Evolutionary conservation across 345 rosid genomes (phyloP), one percentile per base, ranked within the genome.

Genomic region (Erysimum cheiranthoides): DNA sequence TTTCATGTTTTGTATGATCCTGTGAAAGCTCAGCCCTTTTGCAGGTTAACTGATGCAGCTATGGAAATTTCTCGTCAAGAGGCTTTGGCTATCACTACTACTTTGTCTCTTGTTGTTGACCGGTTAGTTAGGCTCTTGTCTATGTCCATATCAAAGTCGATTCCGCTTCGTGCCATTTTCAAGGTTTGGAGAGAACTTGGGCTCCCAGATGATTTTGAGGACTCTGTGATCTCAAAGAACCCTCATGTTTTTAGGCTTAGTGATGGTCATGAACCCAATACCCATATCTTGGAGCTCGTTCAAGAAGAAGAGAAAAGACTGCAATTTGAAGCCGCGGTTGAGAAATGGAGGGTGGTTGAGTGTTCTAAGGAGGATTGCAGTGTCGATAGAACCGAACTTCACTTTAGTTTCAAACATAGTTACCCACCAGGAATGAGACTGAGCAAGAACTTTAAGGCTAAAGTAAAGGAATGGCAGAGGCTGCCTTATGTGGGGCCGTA

Each of bases 141-240:
- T 3, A 88, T 94, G 89, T 89, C 97, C 0, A 38, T 73, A 4
- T 79, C 92, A 10, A 89, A 86, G 54, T 86, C 97, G 0, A 43
- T 92, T 81, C 97, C 99, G 1, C 91, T 92, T 35, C 88, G 93
- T 32, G 93, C 97, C 11, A 40, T 92, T 70, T 95, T 90, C 69
- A 92, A 95, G 81, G 96, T 92, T 14, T 95, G 97, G 99, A 90
- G 91, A 84, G 97, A 95, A 59, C 83, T 90, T 56, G 93, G 97
- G 5, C 92, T 94, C 61, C 99, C 99, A 1, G 96, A 90, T 83
- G 93, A 92, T 52, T 92, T 92, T 72, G 99, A 95, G 80, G 93
- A 89, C 70, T 90, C 99, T 6, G 89, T 92, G 40, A 89, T 92
- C 34, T 71, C 78, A 16, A 62, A 38, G 53, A 89, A 90, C 81